Percentiles rank a stretch among this genome's conserved stretches.
phyloP scores from a whole-genome alignment of 176 grass and related monocot species.

The Triticum urartu region DNA sequence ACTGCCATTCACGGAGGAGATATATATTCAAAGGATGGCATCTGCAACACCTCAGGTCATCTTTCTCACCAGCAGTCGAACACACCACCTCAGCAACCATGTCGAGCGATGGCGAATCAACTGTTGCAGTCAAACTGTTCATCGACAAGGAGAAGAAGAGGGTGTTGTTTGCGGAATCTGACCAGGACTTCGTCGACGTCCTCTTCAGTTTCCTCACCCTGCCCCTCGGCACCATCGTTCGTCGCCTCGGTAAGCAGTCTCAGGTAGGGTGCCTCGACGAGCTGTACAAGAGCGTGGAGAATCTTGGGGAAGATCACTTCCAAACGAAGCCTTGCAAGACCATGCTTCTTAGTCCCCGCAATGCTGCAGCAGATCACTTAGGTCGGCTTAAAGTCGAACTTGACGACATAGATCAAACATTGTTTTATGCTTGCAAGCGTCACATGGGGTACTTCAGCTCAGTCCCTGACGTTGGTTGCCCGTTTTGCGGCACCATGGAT shows the following conservation, averaged over 20 bases:
- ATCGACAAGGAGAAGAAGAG: conserved; percentile 35
- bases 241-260: conserved; percentile 27
- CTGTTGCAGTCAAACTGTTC: conserved; percentile 29
- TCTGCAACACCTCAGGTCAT: background rate
- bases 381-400: background rate
- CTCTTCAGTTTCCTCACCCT: conserved; percentile 59
- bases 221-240: conserved; percentile 43
- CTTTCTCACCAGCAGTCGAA: background rate
- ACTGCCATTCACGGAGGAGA: background rate
- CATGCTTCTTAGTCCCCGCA: conserved; percentile 36
- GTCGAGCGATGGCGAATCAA: background rate
- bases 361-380: background rate
- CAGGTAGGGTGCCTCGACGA: conserved; percentile 11
- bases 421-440: background rate
- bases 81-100: background rate
- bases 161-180: conserved; percentile 50
- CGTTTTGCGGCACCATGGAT: background rate
- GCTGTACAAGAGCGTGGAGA: conserved; percentile 31
- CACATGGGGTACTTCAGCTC: background rate
- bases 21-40: background rate
- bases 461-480: background rate
- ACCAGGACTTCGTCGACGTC: conserved; percentile 52
- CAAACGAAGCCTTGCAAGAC: background rate
- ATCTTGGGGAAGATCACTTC: conserved; percentile 15
- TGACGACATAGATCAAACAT: background rate